Evolutionary conservation across 192 early-diverging fungal species (phyloP).

Genomic region (Umbelopsis sp.): DNA sequence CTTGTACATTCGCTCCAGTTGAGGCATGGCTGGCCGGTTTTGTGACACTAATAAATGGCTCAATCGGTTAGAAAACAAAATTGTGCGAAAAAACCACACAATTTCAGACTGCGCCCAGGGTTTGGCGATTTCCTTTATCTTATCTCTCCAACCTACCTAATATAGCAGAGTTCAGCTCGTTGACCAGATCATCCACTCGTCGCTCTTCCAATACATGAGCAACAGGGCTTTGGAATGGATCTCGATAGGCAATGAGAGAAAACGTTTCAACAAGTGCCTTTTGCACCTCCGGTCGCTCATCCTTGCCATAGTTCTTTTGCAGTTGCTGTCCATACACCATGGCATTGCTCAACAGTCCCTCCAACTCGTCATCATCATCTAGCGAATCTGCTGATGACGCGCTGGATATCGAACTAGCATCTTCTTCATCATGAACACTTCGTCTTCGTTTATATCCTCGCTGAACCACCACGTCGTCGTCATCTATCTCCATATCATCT

Average conservation of each 20-base stretch:
- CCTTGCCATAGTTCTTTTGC: slow-evolving; percentile 47
- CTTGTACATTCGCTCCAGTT: slow-evolving; percentile 48
- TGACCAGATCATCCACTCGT: slow-evolving; percentile 59
- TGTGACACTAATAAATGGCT: slow-evolving; percentile 15
- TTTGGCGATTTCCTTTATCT: not conserved
- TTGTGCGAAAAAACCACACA: too few relatives aligned
- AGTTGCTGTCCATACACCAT: slow-evolving; percentile 54
- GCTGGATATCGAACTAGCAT: not conserved
- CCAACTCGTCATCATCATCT: slow-evolving; percentile 22
- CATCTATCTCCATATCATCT: slow-evolving; percentile 2
- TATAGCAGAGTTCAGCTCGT: slow-evolving; percentile 69
- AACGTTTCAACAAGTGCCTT: slow-evolving; percentile 52
- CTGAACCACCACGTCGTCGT: not conserved
- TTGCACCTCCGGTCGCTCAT: slow-evolving; percentile 22
- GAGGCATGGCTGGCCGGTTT: slow-evolving; percentile 18
- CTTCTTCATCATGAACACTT: slow-evolving; percentile 20
- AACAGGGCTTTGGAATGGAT: slow-evolving; percentile 60
- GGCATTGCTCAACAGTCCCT: slow-evolving; percentile 26
- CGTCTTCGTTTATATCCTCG: slow-evolving; percentile 10
- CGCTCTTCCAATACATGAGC: slow-evolving; percentile 29
- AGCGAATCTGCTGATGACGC: slow-evolving; percentile 1
- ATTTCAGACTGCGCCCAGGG: not conserved
- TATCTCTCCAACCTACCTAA: slow-evolving; percentile 34
- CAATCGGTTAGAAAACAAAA: too few relatives aligned
- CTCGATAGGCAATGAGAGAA: slow-evolving; percentile 77